phyloP scores from a whole-genome alignment of 306 rosid genomes.

The Acmispon strigosus region DNA sequence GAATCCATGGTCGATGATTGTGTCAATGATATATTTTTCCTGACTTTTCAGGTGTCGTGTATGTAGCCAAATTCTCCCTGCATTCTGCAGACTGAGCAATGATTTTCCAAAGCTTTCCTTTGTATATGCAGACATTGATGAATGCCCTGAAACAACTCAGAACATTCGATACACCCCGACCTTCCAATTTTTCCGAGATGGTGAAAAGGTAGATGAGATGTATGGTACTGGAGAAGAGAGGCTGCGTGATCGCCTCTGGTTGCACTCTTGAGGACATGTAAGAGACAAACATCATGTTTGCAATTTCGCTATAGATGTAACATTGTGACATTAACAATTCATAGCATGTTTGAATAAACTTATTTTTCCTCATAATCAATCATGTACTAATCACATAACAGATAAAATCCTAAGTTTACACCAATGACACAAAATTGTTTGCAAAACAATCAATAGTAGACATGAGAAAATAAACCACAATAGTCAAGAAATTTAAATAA shows the following conservation, averaged over 20 bases:
- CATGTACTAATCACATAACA: neutral
- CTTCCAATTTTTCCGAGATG: conserved; percentile 66
- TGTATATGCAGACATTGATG: conserved; percentile 77
- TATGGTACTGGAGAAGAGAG: conserved; percentile 37
- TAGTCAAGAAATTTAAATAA: neutral
- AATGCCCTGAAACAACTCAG: conserved; percentile 83
- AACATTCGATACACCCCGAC: conserved; percentile 82
- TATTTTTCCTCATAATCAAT: no score
- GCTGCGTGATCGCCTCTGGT: conserved; percentile 42
- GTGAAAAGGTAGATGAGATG: conserved; percentile 77
- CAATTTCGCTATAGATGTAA: conserved; percentile 13
- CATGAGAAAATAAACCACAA: neutral
- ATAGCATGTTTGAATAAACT: neutral
- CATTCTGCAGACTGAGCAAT: conserved; percentile 64
- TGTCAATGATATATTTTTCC: neutral
- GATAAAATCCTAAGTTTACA: conserved; percentile 10
- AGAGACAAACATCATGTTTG: neutral
- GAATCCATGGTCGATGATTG: neutral
- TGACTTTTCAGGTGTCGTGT: conserved; percentile 64
- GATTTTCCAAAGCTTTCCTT: conserved; percentile 64
- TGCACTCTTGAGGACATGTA: conserved; percentile 26
- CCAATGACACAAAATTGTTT: conserved; percentile 8
- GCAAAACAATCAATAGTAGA: neutral
- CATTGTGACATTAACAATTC: neutral
- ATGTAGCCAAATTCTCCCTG: conserved; percentile 74